Evolutionary conservation across 2,329 filamentous ascomycete genomes (phyloP).

Genomic region (Nigrospora sphaerica): DNA sequence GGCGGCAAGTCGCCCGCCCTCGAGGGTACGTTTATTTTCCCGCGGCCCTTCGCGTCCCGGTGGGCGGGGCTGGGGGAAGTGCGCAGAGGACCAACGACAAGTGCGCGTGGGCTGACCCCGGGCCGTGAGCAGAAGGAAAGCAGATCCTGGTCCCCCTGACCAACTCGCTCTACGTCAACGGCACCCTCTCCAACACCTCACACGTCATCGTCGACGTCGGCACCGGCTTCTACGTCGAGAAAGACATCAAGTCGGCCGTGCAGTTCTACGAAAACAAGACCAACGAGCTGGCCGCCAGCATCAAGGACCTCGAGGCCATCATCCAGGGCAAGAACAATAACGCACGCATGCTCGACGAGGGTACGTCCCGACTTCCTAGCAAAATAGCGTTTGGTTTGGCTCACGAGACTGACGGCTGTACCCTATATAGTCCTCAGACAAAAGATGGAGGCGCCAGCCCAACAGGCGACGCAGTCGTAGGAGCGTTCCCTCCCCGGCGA

Average conservation of each 20-base stretch:
- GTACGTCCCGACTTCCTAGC: conserved; percentile 30
- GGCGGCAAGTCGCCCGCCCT: conserved; percentile 38
- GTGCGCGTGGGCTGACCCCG: background rate
- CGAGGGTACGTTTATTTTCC: conserved; percentile 14
- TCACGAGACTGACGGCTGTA: background rate
- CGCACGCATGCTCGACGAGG: conserved; percentile 81
- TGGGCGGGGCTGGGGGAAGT: background rate
- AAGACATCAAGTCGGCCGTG: conserved; percentile 46
- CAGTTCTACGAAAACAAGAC: conserved; percentile 52
- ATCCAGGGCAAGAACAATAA: conserved; percentile 72
- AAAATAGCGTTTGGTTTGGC: conserved; percentile 12
- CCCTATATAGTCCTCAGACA: conserved; percentile 30
- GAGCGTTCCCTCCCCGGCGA: background rate
- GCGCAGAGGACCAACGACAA: background rate
- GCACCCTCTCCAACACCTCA: conserved; percentile 65
- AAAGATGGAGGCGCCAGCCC: conserved; percentile 28
- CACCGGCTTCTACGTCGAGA: conserved; percentile 70
- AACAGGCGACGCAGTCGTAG: conserved; percentile 5
- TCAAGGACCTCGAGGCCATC: conserved; percentile 50
- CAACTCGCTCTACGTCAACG: conserved; percentile 88
- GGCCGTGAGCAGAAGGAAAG: conserved; percentile 28
- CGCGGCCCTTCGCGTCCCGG: background rate
- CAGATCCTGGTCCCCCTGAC: conserved; percentile 87
- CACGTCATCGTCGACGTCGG: conserved; percentile 87
- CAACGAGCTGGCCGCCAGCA: conserved; percentile 42